These are phyloP conservation scores for Linanthus parryae DNA, from an alignment of 148 eudicot species.

Conservation along the genomic window DNA sequence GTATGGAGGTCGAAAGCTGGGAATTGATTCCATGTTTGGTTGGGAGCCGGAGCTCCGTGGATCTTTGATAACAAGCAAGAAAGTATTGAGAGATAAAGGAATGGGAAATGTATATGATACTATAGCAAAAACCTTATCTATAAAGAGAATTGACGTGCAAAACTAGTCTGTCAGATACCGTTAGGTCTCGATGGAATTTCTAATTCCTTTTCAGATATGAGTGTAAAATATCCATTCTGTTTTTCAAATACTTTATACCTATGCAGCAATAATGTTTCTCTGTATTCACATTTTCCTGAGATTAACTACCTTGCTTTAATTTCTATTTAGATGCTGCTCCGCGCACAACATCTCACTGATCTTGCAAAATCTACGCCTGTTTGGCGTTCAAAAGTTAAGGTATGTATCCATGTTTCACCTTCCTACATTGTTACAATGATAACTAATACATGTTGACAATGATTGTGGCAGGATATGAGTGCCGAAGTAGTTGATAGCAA, in stretches of 20 bases:
- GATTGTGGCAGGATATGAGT: constrained; percentile 72
- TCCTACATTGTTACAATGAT: background rate
- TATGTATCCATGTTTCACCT: constrained; percentile 9
- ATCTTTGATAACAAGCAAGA: too few relatives aligned
- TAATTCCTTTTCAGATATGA: background rate
- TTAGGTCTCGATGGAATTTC: background rate
- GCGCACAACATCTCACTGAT: constrained; percentile 46
- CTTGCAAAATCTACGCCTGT: constrained; percentile 49
- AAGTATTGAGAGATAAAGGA: too few relatives aligned
- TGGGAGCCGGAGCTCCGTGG: too few relatives aligned
- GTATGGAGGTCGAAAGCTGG: too few relatives aligned
- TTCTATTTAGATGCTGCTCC: constrained; percentile 42
- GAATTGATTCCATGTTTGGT: too few relatives aligned
- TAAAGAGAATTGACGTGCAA: too few relatives aligned
- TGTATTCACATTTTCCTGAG: constrained; percentile 1
- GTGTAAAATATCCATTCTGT: background rate
- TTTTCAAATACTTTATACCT: background rate
- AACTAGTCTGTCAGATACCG: background rate
- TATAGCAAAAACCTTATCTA: too few relatives aligned
- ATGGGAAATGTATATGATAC: too few relatives aligned
- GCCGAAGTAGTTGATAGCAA: constrained; percentile 96
- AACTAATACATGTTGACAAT: background rate
- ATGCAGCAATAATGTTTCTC: background rate
- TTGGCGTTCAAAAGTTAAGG: constrained; percentile 84
- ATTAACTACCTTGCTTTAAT: background rate